phyloP scores from a whole-genome alignment of 495 filamentous ascomycete species.

The Acidomyces sp. region DNA sequence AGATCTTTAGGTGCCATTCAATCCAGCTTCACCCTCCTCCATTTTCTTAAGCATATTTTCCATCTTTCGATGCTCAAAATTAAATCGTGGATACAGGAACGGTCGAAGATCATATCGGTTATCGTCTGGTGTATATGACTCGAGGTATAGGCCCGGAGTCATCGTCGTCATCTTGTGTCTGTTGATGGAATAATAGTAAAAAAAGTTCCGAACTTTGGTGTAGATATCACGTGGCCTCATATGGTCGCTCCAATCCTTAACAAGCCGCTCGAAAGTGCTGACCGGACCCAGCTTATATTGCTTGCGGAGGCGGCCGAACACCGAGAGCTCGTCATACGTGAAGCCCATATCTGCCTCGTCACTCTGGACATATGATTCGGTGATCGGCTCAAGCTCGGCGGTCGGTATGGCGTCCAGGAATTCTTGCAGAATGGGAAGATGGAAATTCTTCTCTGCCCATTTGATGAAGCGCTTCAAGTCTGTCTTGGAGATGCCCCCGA shows the following conservation, averaged over 20 bases:
- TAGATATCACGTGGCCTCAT: conserved; percentile 30
- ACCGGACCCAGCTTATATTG: conserved; percentile 60
- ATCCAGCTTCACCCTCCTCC: conserved; percentile 17
- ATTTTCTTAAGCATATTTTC: conserved; percentile 17
- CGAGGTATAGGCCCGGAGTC: conserved; percentile 27
- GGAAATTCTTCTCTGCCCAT: conserved; percentile 48
- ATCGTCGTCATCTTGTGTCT: conserved; percentile 35
- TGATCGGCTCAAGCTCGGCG: conserved; percentile 74
- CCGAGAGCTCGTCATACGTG: conserved; percentile 38
- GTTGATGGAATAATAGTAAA: conserved; percentile 45
- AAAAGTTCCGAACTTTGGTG: conserved; percentile 59
- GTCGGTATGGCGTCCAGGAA: conserved; percentile 70
- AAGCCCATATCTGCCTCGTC: conserved; percentile 72
- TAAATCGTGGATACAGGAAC: conserved; percentile 29
- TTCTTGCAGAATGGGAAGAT: conserved; percentile 55
- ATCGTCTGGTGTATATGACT: conserved; percentile 44
- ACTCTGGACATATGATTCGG: conserved; percentile 47
- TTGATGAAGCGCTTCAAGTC: conserved; percentile 70
- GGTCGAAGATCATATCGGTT: conserved; percentile 48
- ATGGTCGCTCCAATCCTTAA: conserved; percentile 27
- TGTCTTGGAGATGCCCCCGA: conserved; percentile 33
- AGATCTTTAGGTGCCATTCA: no score
- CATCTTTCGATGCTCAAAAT: conserved; percentile 26
- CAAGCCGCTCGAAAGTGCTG: conserved; percentile 53
- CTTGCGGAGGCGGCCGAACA: conserved; percentile 57